Conservation (phyloP, 2,329 filamentous ascomycete species). For the Exophiala sp. region DNA sequence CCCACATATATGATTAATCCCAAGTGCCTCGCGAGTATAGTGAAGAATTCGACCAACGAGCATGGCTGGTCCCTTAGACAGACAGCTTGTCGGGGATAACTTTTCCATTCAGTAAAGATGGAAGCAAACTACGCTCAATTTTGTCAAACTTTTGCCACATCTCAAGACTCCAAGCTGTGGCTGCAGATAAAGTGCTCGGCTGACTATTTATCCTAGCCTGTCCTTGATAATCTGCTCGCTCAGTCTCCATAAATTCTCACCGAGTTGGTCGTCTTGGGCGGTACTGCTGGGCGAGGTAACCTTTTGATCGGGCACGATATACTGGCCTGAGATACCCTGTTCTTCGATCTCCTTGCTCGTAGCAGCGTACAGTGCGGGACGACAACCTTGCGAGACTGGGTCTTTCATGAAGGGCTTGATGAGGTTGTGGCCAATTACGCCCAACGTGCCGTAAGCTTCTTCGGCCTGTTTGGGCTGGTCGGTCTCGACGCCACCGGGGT, state of each 20-base stretch:
- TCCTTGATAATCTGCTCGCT: constrained; percentile 41
- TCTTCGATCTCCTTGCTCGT: constrained; percentile 43
- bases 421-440: constrained; percentile 44
- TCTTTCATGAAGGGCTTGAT: constrained; percentile 50
- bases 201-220: background rate
- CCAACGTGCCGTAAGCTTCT: constrained; percentile 48
- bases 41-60: too few species aligned
- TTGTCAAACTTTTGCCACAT: too few species aligned
- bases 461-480: constrained; percentile 49
- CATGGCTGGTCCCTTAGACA: too few species aligned
- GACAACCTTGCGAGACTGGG: constrained; percentile 46
- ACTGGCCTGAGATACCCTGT: constrained; percentile 45
- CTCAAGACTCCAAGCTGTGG: too few species aligned
- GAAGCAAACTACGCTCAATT: too few species aligned
- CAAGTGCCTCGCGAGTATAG: too few species aligned
- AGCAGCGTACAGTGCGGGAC: constrained; percentile 48
- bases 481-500: constrained; percentile 49
- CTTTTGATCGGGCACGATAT: constrained; percentile 51
- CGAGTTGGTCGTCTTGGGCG: constrained; percentile 42
- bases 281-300: constrained; percentile 42
- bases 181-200: too few species aligned
- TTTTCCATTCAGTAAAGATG: too few species aligned
- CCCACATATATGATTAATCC: too few species aligned
- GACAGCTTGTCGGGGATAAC: too few species aligned
- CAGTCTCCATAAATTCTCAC: constrained; percentile 45